Base-by-base conservation (phyloP, 768 basidiomycete species). In the Serendipita indica region DNA sequence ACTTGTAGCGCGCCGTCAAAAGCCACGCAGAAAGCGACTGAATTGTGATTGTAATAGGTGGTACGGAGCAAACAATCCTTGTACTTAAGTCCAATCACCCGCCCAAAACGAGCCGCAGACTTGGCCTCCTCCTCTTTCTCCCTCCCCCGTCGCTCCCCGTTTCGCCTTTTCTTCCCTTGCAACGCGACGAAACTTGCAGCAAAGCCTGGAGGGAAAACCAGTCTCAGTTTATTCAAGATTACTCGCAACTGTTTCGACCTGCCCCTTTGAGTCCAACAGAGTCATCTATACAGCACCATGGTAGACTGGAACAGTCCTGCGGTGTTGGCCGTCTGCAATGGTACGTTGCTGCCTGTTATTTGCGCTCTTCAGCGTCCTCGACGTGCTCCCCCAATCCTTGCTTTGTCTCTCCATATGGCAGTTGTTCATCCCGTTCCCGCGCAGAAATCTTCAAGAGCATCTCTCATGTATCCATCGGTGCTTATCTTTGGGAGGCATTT, bases 401-500 rank as follows among this genome's bases (percentile, higher is more conserved):
- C 49, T 54, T 54, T 54, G 49, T 54, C 2, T 30, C 30, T n/a
- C 41, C n/a, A 6, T 22, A 54, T 54, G 2, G 13, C 35, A 14
- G 20, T 27, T 14, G 14, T 41, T 5, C 57, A n/a, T n/a, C 37
- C 18, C 35, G 4, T 13, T 14, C 22, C 5, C 35, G 14, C 33
- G 57, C 60, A 85, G 84, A 71, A 58, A 74, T 76, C 54, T 83
- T 84, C 64, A 71, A 71, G 41, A 79, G 80, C 63, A 67, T 84
- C 39, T 74, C 82, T 27, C 81, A 82, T 63, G 71, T 72, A n/a
- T 73, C 83, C 57, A 81, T 80, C 61, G 84, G 84, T 16, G 68
- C 82, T 52, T 82, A 83, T 62, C 57, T 82, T 28, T 86, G 83
- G 83, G 84, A 86, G 64, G 61, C 86, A 39, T 73, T 80, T 62